Base-by-base conservation (phyloP, 2,329 filamentous ascomycete genomes). In the Curvularia lunata region DNA sequence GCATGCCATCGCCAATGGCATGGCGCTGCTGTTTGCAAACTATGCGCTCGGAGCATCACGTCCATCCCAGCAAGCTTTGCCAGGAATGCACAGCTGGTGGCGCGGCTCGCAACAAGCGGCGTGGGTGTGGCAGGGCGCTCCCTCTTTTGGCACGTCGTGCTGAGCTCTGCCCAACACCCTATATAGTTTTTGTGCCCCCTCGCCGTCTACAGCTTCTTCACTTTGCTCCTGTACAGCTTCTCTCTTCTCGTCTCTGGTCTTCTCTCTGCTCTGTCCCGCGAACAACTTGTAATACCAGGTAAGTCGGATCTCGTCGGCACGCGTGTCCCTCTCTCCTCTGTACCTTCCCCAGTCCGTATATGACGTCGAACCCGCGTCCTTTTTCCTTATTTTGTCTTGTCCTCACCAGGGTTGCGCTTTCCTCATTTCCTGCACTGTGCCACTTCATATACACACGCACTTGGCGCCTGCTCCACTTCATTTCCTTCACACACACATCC, bases 151-250 rank as follows among this genome's bases (percentile, higher is more conserved):
- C 9, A 12, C 23, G 9, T 52, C 23, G 30, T 50, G n/a, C 27
- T 41, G 10, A 13, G 45, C 32, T 6, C 9, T 21, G 19, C 13
- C 13, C 40, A 49, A 25, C 13, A 37, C 27, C 50, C 49, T 61
- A 59, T 66, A 66, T 66, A 63, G 55, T 52, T 53, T 56, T 61
- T 61, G 51, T 54, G 42, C 48, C 57, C 53, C 48, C 52, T 49
- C 27, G 51, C 49, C 32, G 13, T 23, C 23, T 12, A 25, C 30
- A 27, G 13, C 9, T 12, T 48, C 47, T 37, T 38, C 37, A 43
- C 54, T 37, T 16, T 19, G 43, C 43, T 28, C 42, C 43, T 50
- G 52, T 48, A 38, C 54, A 46, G 46, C 23, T 48, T 40, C 23
- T 42, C 27, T 28, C 25, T 38, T 41, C 37, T 34, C 38, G 27